A percentile compares a stretch with the other conserved stretches of the same genome.
Conservation (phyloP, 176 grass and related monocot genomes). For the Bonia amplexicaulis region DNA sequence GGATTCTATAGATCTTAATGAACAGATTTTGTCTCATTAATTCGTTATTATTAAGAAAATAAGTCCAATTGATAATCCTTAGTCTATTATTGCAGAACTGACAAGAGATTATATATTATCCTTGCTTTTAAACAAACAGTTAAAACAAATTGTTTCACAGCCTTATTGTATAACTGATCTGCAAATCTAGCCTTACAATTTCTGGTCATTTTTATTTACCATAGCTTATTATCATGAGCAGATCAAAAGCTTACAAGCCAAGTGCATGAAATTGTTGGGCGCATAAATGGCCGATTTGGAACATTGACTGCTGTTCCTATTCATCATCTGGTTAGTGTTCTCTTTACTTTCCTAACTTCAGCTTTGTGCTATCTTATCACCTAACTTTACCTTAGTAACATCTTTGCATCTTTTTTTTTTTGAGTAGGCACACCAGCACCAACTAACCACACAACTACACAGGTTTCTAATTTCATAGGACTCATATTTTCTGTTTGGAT, state of each 20-base stretch:
- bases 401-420: neutral
- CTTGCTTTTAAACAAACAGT: neutral
- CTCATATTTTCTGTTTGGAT: neutral
- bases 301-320: conserved; percentile 96
- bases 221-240: conserved; percentile 31
- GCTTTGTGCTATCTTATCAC: neutral
- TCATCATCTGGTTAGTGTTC: conserved; percentile 80
- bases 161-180: neutral
- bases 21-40: neutral
- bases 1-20: neutral
- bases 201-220: neutral
- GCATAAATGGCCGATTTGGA: conserved; percentile 98
- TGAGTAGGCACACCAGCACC: neutral
- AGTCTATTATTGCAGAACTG: neutral
- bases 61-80: neutral
- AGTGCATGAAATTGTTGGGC: conserved; percentile 98
- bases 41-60: neutral
- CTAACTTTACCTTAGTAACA: neutral
- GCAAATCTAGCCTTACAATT: neutral
- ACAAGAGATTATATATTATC: neutral
- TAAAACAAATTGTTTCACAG: neutral
- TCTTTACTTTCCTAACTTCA: neutral
- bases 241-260: conserved; percentile 99
- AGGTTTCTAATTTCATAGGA: neutral
- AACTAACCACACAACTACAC: neutral